phyloP scores from a whole-genome alignment of 768 basidiomycete species.

The Botryobasidium botryosum region DNA sequence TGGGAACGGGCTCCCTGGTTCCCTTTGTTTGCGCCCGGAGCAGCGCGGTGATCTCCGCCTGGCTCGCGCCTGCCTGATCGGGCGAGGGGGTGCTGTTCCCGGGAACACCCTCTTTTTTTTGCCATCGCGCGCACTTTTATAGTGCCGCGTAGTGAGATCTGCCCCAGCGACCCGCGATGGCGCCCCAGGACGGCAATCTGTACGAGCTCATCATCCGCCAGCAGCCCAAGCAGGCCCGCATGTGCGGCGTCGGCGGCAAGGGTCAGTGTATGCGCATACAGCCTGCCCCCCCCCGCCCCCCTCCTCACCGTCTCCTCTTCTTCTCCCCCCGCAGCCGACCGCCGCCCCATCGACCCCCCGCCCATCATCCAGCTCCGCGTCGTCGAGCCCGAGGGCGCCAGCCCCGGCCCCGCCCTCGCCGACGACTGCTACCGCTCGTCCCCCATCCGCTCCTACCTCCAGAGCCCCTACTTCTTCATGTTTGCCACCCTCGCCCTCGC shows the following conservation, averaged over 20 bases:
- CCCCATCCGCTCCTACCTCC: conserved; percentile 35
- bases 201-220: conserved; percentile 12
- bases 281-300: not conserved
- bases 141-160: too few species aligned
- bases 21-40: too few species aligned
- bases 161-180: too few species aligned
- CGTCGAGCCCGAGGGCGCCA: conserved; percentile 30
- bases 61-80: too few species aligned
- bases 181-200: too few species aligned
- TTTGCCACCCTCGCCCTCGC: conserved; percentile 81
- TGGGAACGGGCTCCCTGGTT: too few species aligned
- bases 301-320: not conserved
- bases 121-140: too few species aligned
- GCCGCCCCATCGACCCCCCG: conserved; percentile 92
- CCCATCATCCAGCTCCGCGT: conserved; percentile 93
- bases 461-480: conserved; percentile 94
- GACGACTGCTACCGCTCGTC: conserved; percentile 4
- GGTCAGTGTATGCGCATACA: conserved; percentile 3
- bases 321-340: conserved; percentile 42
- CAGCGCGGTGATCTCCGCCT: too few species aligned
- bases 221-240: conserved; percentile 22
- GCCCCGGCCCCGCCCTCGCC: conserved; percentile 7
- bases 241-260: conserved; percentile 19
- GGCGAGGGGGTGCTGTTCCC: too few species aligned
- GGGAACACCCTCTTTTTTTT: too few species aligned